Base-by-base conservation (phyloP, 2,329 filamentous ascomycete species). In the Sclerotinia subarctica region DNA sequence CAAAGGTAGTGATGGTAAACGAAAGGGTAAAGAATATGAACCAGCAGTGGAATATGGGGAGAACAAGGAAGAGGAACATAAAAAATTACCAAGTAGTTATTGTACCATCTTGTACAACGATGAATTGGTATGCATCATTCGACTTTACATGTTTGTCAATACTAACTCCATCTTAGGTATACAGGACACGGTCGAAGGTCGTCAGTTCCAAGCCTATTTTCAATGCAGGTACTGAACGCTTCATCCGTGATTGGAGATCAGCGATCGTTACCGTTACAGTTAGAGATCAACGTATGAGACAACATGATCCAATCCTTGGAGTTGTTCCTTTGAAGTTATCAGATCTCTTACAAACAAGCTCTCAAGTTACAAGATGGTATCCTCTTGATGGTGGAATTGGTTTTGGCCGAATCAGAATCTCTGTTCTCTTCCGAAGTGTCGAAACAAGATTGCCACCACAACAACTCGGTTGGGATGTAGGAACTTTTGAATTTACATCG, bases 201-300 rank as follows among this genome's bases (percentile, higher is more conserved):
- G 91, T 96, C 10, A 96, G 91, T 47, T 96, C 92, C 64, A 94
- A 96, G 78, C 95, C 95, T 1, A 97, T 98, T 72, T 98, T 97
- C 84, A 97, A 98, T 74, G 94, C 95, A 3, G 94, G 94, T 69
- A 97, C 94, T 0, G 95, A 99, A 77, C 87, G 90, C 17, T 98
- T 98, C 74, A 82, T 98, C 42, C 90, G 94, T 29, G 94, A 99
- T 76, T 99, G 95, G 95, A 86, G 93, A 71, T 95, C 92, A 24
- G 85, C 87, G 57, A 91, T 97, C 68, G 85, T 96, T 66, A 97
- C 94, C 0, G 84, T 98, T 62, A 91, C 92, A 0, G 93, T 97
- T 21, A 90, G 95, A 35, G 94, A 98, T 77, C 88, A 91, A 15
- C 88, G 94, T 46, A 92, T 97, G 78, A 86, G 94, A 66, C 90